Percentiles rank a stretch among this genome's conserved stretches.
phyloP scores from a whole-genome alignment of 148 eudicot species.

The Rhododendron vialii region DNA sequence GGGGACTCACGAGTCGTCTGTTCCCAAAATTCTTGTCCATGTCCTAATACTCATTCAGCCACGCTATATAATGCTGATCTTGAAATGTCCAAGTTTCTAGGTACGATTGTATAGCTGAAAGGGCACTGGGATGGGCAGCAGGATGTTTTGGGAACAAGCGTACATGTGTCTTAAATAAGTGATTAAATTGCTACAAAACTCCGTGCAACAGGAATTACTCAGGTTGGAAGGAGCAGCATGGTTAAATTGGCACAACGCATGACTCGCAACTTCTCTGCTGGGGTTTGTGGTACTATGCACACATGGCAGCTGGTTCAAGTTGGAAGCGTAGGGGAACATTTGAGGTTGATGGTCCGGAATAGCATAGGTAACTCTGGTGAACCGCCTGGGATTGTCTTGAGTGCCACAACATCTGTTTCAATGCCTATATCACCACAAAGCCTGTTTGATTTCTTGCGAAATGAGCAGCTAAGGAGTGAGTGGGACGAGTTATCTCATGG shows the following conservation, averaged over 20 bases:
- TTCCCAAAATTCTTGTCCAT: neutral
- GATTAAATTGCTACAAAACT: neutral
- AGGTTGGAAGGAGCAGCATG: conserved; percentile 28
- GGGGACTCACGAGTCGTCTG: neutral
- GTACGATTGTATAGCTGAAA: neutral
- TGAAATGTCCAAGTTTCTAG: neutral
- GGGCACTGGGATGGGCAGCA: neutral
- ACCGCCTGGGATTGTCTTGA: conserved; percentile 37
- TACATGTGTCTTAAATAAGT: neutral
- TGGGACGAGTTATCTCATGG: conserved; percentile 49
- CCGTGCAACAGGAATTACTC: conserved; percentile 19
- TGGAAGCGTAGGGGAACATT: conserved; percentile 16
- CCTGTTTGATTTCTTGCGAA: conserved; percentile 34
- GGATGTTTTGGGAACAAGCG: neutral
- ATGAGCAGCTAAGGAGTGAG: conserved; percentile 29
- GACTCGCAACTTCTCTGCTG: conserved; percentile 36
- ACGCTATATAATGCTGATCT: neutral
- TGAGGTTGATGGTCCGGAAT: conserved; percentile 32
- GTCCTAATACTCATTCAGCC: neutral
- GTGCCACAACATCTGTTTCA: conserved; percentile 39
- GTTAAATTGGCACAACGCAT: conserved; percentile 39
- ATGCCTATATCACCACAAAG: conserved; percentile 27
- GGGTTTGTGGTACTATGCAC: conserved; percentile 32
- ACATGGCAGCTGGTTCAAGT: conserved; percentile 35
- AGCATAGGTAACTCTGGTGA: conserved; percentile 32